These are phyloP conservation scores for Salinomyces thailandicus DNA, from an alignment of 2,329 filamentous ascomycete species.

Conservation along the genomic window DNA sequence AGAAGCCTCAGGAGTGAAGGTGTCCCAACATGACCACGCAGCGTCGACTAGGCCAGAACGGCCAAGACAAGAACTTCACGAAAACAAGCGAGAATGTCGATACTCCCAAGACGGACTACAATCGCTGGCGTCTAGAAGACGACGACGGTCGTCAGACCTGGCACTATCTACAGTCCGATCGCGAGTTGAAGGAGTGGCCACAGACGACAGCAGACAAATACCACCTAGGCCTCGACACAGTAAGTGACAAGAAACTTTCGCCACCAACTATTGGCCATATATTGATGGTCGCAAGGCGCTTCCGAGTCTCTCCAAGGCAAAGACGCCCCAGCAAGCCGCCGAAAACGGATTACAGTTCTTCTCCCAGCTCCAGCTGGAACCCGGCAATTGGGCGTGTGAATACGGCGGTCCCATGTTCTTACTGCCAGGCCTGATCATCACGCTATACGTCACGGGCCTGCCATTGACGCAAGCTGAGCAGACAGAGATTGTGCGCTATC, in stretches of 20 bases:
- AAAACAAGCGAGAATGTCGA: conserved; percentile 4
- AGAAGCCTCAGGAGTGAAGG: neutral
- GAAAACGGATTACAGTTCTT: conserved; percentile 81
- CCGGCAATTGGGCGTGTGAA: conserved; percentile 93
- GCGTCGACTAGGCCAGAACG: neutral
- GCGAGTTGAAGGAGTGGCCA: conserved; percentile 66
- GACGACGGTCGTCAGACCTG: conserved; percentile 82
- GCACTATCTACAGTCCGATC: conserved; percentile 72
- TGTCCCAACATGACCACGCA: neutral
- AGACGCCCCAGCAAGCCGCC: conserved; percentile 65
- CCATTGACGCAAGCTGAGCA: conserved; percentile 70
- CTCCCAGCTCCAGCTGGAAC: conserved; percentile 74
- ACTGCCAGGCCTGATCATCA: conserved; percentile 71
- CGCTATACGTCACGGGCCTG: conserved; percentile 83
- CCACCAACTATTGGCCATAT: conserved; percentile 7
- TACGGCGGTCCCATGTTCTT: conserved; percentile 98
- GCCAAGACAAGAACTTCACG: conserved; percentile 11
- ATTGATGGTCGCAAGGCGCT: conserved; percentile 56
- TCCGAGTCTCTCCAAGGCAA: conserved; percentile 58
- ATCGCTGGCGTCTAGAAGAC: conserved; percentile 74
- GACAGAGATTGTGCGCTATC: conserved; percentile 84
- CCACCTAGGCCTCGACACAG: conserved; percentile 67
- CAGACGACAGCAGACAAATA: conserved; percentile 86
- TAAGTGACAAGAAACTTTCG: conserved; percentile 33
- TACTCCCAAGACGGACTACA: conserved; percentile 54